These are phyloP conservation scores for Daldinia decipiens DNA, from an alignment of 495 filamentous ascomycete species.

Conservation along the genomic window DNA sequence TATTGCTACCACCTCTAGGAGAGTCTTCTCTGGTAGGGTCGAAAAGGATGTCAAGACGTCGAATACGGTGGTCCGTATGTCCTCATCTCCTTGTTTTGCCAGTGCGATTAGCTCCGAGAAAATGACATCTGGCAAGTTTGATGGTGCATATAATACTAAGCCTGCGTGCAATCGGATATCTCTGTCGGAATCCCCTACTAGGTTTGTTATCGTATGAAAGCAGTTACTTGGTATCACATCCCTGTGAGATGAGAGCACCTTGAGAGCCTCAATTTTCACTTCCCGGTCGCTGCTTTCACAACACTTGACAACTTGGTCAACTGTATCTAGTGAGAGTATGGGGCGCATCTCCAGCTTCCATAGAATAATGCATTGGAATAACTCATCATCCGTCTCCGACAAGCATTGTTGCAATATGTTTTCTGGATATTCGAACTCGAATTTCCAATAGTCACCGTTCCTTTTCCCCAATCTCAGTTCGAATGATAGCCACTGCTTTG, in stretches of 20 bases:
- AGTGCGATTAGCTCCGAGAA: too few species aligned
- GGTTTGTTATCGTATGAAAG: background rate
- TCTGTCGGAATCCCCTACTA: background rate
- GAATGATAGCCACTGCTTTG: background rate
- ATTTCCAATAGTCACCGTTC: rapidly evolving
- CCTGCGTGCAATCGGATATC: rapidly evolving
- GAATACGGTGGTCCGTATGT: too few species aligned
- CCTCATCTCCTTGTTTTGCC: too few species aligned
- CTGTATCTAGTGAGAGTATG: background rate
- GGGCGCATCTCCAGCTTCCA: rapidly evolving
- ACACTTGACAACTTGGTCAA: background rate
- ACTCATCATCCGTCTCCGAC: background rate
- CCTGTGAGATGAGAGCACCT: background rate
- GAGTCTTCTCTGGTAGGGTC: too few species aligned
- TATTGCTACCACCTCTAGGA: too few species aligned
- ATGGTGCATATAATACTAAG: background rate
- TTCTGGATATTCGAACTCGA: background rate
- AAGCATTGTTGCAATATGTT: background rate
- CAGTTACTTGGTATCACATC: background rate
- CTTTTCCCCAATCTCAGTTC: too few species aligned
- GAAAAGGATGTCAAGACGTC: rapidly evolving
- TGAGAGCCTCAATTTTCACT: background rate
- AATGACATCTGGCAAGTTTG: background rate
- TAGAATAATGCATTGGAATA: background rate
- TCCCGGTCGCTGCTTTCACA: background rate